Base-by-base conservation (phyloP, 2,329 filamentous ascomycete genomes). In the Penicillium griseofulvum region DNA sequence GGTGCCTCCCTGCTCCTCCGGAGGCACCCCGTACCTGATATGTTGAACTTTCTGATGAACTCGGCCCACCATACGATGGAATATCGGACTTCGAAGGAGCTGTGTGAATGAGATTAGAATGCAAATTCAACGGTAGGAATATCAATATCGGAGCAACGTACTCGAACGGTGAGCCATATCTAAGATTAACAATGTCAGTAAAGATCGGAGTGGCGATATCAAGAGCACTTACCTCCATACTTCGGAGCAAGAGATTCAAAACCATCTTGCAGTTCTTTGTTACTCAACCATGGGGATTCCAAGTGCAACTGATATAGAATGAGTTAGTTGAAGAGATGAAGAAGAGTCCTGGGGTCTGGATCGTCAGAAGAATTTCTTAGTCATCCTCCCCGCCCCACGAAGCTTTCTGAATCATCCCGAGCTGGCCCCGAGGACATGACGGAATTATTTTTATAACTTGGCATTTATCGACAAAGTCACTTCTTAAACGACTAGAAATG, bases 1-100 rank as follows among this genome's bases (percentile, higher is more conserved):
- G 37, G 76, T 76, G 43, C 74, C 74, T 56, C 75, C 74, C 66
- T 74, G 73, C 52, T 76, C 72, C 56, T 77, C 74, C 17, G 71
- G 72, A 48, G 74, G 71, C 44, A 72, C 67, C 33, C 76, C 76
- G 60, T 78, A 69, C 53, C 71, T 72, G 19, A 76, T 34, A 50
- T 72, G 69, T 60, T 77, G 73, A 22, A 79, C 64, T 44, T 65
- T 71, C 48, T 73, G 71, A 62, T 78, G 74, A 22, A 78, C 70
- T 52, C 65, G 68, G 28, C 75, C 73, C 42, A 78, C 76, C 61
- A 74, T 69, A 37, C 71, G 68, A 62, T 77, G 76, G 58, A 78
- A 79, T 48, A 69, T 59, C 10, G 73, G 75, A 58, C 75, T 78
- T 49, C 69, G 64, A 48, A 78, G 66, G 53, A 79, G 72, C 74